phyloP scores from a whole-genome alignment of 257 asterid species.

The Solanum microdontum region DNA sequence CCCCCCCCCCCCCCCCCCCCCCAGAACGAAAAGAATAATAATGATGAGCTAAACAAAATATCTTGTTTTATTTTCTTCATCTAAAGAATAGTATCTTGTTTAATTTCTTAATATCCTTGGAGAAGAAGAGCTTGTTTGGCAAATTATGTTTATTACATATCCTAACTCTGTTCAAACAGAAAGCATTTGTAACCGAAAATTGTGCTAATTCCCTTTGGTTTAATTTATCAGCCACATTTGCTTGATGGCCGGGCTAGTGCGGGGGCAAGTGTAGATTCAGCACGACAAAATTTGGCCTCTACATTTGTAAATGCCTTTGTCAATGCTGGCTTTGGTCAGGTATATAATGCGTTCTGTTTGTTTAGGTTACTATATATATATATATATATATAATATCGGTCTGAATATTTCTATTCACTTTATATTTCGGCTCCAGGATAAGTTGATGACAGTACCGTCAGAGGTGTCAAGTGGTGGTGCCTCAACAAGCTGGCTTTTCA shows the following conservation, averaged over 20 bases:
- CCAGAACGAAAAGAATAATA: neutral
- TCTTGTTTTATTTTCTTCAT: neutral
- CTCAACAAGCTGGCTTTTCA: constrained; percentile 86
- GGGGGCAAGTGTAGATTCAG: constrained; percentile 88
- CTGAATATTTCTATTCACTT: neutral
- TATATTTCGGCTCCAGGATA: constrained; percentile 41
- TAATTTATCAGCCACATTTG: constrained; percentile 65
- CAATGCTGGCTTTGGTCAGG: constrained; percentile 98
- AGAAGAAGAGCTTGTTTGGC: neutral
- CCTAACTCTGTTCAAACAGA: neutral
- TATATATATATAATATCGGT: neutral
- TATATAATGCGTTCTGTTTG: constrained; percentile 2
- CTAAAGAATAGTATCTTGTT: neutral
- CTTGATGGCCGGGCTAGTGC: constrained; percentile 89
- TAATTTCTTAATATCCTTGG: neutral
- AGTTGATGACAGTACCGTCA: constrained; percentile 74
- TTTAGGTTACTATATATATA: neutral
- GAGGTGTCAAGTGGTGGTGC: constrained; percentile 67
- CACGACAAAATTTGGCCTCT: constrained; percentile 94
- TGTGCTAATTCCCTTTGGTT: neutral
- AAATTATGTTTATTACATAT: neutral
- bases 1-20: no score
- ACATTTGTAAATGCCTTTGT: constrained; percentile 97
- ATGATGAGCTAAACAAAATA: neutral
- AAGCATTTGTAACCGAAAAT: neutral